Conservation (phyloP, 768 basidiomycete species). For the Boletus barrowsii region DNA sequence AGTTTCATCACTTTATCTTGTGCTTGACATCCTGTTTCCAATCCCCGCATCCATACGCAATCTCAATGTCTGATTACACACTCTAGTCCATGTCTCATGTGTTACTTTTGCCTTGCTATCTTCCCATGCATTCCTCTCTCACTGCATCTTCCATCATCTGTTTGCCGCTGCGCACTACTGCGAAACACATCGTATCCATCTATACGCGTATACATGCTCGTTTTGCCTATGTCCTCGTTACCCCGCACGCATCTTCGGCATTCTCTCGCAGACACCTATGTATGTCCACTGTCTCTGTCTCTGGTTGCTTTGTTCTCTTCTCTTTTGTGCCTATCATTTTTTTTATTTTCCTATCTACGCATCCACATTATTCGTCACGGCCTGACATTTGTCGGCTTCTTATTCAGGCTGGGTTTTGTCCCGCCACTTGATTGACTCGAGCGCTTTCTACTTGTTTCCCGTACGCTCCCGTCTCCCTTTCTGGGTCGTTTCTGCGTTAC, state of each 20-base stretch:
- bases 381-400: constrained; percentile 24
- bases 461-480: constrained; percentile 29
- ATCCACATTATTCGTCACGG: constrained; percentile 29
- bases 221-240: constrained; percentile 29
- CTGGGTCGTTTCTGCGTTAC: constrained; percentile 29
- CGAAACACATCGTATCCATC: constrained; percentile 36
- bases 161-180: constrained; percentile 31
- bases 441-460: constrained; percentile 30
- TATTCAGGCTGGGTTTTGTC: constrained; percentile 23
- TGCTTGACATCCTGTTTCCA: constrained; percentile 37
- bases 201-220: constrained; percentile 34
- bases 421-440: constrained; percentile 21
- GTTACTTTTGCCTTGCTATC: constrained; percentile 38
- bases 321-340: constrained; percentile 15
- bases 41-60: constrained; percentile 33
- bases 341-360: constrained; percentile 32
- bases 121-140: constrained; percentile 31
- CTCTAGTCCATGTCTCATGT: constrained; percentile 37
- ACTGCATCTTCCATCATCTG: constrained; percentile 20
- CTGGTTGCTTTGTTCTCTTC: constrained; percentile 25
- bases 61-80: constrained; percentile 40
- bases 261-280: constrained; percentile 22
- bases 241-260: constrained; percentile 19
- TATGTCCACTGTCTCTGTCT: constrained; percentile 20
- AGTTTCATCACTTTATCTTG: constrained; percentile 26